A percentile compares a stretch with the other conserved stretches of the same genome.
Conservation (phyloP, 768 basidiomycete species). For the Lactifluus rugatus region DNA sequence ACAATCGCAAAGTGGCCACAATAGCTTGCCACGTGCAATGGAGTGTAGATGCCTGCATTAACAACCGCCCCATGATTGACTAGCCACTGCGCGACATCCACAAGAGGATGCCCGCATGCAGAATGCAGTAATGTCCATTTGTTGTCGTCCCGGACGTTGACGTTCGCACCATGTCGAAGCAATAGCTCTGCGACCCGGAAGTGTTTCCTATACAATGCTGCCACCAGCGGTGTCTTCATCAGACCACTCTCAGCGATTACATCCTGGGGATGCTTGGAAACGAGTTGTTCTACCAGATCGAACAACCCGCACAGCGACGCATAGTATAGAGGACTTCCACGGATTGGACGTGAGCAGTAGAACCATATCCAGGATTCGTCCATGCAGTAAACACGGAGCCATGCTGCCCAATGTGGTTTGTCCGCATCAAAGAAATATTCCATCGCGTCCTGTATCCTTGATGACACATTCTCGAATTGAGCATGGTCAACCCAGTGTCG, state of each 20-base stretch:
- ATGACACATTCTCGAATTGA: background rate
- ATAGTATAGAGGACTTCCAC: background rate
- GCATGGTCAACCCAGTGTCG: background rate
- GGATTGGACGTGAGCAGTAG: rapidly evolving
- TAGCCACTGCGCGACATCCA: background rate
- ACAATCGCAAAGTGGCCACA: background rate
- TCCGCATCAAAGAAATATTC: background rate
- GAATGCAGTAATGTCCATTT: rapidly evolving
- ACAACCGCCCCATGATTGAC: background rate
- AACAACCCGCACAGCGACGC: background rate
- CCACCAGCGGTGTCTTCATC: background rate
- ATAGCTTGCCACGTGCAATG: background rate
- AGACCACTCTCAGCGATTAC: background rate
- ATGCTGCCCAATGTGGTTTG: background rate
- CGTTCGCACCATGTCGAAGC: background rate
- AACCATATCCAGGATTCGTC: background rate
- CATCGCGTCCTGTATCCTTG: background rate
- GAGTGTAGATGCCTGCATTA: background rate
- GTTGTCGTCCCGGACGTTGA: background rate
- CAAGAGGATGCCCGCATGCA: background rate
- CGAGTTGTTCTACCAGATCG: background rate
- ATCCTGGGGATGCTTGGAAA: background rate
- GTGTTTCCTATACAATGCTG: background rate
- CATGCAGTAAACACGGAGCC: background rate
- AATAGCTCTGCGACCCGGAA: background rate